These are phyloP conservation scores for Aspergillus egyptiacus DNA, from an alignment of 495 filamentous ascomycete genomes.

Conservation along the genomic window DNA sequence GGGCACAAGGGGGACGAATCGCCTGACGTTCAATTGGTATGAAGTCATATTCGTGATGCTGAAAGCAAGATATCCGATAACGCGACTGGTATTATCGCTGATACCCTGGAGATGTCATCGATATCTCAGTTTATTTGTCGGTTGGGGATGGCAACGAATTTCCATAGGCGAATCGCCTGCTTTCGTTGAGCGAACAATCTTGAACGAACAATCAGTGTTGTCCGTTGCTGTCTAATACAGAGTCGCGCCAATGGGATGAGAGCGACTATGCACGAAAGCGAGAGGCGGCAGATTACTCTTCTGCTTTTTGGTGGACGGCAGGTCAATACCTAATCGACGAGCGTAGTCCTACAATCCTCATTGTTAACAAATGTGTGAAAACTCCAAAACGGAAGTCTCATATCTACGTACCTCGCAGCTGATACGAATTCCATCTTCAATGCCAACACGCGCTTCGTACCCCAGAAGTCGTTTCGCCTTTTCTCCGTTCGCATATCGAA, in stretches of 20 bases:
- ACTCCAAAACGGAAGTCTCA: not conserved
- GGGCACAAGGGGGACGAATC: not conserved
- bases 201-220: not conserved
- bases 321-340: conserved; percentile 28
- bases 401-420: conserved; percentile 41
- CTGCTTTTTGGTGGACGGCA: conserved; percentile 11
- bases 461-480: conserved; percentile 54
- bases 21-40: not conserved
- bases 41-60: not conserved
- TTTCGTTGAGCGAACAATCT: not conserved
- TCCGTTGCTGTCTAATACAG: not conserved
- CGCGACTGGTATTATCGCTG: not conserved
- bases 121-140: not conserved
- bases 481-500: conserved; percentile 50
- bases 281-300: not conserved
- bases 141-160: not conserved
- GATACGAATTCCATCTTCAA: conserved; percentile 49
- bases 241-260: not conserved
- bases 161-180: not conserved
- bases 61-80: not conserved
- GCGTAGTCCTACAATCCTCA: conserved; percentile 31
- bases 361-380: conserved; percentile 8
- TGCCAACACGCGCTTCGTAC: conserved; percentile 50
- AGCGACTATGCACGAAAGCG: no score
- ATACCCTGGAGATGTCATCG: not conserved